Conservation (phyloP, 192 early-diverging fungal species). For the Backusella tuberculispora region DNA sequence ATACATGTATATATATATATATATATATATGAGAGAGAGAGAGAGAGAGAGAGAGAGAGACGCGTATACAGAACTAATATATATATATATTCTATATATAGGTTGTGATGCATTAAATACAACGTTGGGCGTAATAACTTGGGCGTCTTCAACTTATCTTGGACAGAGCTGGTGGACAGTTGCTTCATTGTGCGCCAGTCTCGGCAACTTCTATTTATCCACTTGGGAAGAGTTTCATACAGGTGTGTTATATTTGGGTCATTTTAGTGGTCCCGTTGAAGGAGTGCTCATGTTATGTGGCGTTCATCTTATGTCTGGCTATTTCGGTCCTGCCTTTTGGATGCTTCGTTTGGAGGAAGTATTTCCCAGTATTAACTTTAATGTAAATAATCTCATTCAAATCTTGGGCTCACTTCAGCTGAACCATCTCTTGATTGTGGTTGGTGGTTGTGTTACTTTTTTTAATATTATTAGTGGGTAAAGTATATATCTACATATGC, state of each 20-base stretch:
- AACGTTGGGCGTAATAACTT: conserved; percentile 60
- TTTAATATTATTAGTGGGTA: conserved; percentile 66
- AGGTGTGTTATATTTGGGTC: conserved; percentile 79
- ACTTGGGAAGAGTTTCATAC: conserved; percentile 97
- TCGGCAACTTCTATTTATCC: conserved; percentile 79
- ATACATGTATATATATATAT: too few species aligned
- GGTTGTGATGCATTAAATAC: conserved; percentile 66
- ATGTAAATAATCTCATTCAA: conserved; percentile 19
- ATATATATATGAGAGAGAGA: too few species aligned
- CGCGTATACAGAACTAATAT: not conserved
- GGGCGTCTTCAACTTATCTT: conserved; percentile 65
- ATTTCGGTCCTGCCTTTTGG: conserved; percentile 37
- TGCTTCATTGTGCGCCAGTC: conserved; percentile 40
- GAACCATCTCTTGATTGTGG: conserved; percentile 55
- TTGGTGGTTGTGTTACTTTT: conserved; percentile 49
- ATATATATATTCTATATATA: conserved; percentile 18
- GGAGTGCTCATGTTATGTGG: conserved; percentile 75
- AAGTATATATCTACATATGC: conserved; percentile 25
- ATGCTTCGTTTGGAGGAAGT: conserved; percentile 17
- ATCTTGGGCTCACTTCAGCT: conserved; percentile 51
- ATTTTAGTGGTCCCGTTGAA: conserved; percentile 90
- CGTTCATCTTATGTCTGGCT: conserved; percentile 65
- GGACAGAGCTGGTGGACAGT: conserved; percentile 74
- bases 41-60: not conserved
- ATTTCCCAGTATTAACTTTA: conserved; percentile 8